Conservation (phyloP, 2,329 filamentous ascomycete genomes). For the Mollisia scopiformis region DNA sequence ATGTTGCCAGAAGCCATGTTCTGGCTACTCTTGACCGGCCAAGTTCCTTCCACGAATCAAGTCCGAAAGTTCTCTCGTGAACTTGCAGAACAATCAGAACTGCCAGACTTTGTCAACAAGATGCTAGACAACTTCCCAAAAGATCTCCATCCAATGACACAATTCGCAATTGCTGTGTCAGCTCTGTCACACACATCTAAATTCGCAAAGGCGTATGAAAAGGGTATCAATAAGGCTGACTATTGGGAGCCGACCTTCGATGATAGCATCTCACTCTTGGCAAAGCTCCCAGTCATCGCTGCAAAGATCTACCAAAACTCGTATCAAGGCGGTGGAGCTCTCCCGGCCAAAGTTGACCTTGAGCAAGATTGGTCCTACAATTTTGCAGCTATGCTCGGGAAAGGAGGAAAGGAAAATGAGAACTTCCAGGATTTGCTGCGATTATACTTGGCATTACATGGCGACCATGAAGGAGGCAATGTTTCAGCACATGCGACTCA, state of each 20-base stretch:
- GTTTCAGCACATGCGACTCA: constrained; percentile 96
- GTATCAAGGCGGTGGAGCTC: constrained; percentile 75
- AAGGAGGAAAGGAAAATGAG: constrained; percentile 83
- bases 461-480: constrained; percentile 97
- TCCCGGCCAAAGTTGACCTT: constrained; percentile 76
- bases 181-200: constrained; percentile 94
- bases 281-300: constrained; percentile 94
- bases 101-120: constrained; percentile 82
- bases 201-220: constrained; percentile 91
- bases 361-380: constrained; percentile 98
- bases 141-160: constrained; percentile 96
- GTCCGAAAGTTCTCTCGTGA: constrained; percentile 82
- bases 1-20: constrained; percentile 99
- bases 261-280: constrained; percentile 89
- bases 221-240: constrained; percentile 89
- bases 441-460: constrained; percentile 93
- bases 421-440: constrained; percentile 95
- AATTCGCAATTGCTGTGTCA: constrained; percentile 92
- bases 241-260: constrained; percentile 99
- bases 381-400: constrained; percentile 95
- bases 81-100: constrained; percentile 80
- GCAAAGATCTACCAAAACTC: constrained; percentile 97
- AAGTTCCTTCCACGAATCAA: constrained; percentile 83
- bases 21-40: constrained; percentile 93
- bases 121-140: constrained; percentile 89